Base-by-base conservation (phyloP, 2,329 filamentous ascomycete species). In the Pyricularia grisea region DNA sequence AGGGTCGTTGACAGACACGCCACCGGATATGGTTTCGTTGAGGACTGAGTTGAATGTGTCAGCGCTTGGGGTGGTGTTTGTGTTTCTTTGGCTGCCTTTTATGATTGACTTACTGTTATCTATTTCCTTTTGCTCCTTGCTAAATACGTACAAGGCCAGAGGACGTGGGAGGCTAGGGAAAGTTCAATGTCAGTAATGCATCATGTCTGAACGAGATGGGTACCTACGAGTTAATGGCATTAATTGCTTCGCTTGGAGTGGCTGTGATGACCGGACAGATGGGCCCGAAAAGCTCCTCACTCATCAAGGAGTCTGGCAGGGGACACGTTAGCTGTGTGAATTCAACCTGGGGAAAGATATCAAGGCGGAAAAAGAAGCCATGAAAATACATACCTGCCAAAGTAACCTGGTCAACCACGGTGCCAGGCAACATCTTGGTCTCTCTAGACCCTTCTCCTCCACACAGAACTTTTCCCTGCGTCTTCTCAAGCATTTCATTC, bases 1-100 rank as follows among this genome's bases (percentile, higher is more conserved):
- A 58, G 78, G 76, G 72, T 84, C 82, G 73, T 86, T 85, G 73
- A 84, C 75, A 11, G 82, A 84, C 67, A 84, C 82, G 23, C 83
- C 83, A 6, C 83, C 84, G 4, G 83, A 85, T 20, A 78, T 80
- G 65, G 81, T 79, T 69, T 75, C 75, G 58, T 73, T 71, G 42
- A 80, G 70, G 31, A 82, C 76, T 63, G 75, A 74, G 20, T 77
- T 71, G 64, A 79, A 78, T 69, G 82, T 79, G 1, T 72, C 67
- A 23, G 75, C 69, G n/a, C 4, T 20, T 4, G 3, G 36, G 36
- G 6, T 7, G 17, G 17, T 50, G 42, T 50, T 5, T 50, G 42
- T 3, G 36, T 42, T 6, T 12, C 1, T 5, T n/a, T n/a, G n/a
- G n/a, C n/a, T n/a, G n/a, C n/a, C n/a, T n/a, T n/a, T n/a, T n/a